Evolutionary conservation across 208 protist species (phyloP).

Genomic region (Wallacemonas collosoma): DNA sequence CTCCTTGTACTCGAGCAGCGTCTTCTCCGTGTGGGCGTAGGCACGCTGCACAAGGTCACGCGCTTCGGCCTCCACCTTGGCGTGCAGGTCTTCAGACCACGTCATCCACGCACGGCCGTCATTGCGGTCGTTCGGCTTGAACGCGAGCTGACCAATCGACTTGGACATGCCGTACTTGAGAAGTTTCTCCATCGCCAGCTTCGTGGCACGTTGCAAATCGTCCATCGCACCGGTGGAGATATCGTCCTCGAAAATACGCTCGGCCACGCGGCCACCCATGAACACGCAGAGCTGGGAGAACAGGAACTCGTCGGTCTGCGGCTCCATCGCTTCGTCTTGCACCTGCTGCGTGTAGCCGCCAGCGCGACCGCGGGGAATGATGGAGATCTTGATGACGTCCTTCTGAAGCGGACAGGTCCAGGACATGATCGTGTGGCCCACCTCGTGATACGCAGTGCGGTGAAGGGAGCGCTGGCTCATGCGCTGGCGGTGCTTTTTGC

Average conservation of each 20-base stretch:
- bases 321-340: conserved; percentile 89
- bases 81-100: conserved; percentile 87
- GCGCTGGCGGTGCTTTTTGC: conserved; percentile 92
- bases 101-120: conserved; percentile 90
- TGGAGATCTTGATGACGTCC: conserved; percentile 93
- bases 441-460: conserved; percentile 97
- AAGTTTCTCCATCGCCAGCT: conserved; percentile 87
- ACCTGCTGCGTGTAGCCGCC: conserved; percentile 94
- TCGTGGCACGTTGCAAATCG: conserved; percentile 89
- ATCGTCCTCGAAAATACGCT: conserved; percentile 85
- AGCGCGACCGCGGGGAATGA: conserved; percentile 88
- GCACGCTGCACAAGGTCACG: conserved; percentile 67
- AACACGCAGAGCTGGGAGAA: conserved; percentile 91
- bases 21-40: conserved; percentile 73
- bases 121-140: conserved; percentile 89
- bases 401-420: conserved; percentile 89
- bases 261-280: conserved; percentile 88
- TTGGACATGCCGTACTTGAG: conserved; percentile 91
- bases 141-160: conserved; percentile 81
- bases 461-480: conserved; percentile 84
- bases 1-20: conserved; percentile 65
- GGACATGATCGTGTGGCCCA: conserved; percentile 97
- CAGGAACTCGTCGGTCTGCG: conserved; percentile 84
- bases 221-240: conserved; percentile 93
- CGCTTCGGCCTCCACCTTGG: conserved; percentile 85